phyloP scores from a whole-genome alignment of 805 yeast species.

The Spencermartinsiella europaea region DNA sequence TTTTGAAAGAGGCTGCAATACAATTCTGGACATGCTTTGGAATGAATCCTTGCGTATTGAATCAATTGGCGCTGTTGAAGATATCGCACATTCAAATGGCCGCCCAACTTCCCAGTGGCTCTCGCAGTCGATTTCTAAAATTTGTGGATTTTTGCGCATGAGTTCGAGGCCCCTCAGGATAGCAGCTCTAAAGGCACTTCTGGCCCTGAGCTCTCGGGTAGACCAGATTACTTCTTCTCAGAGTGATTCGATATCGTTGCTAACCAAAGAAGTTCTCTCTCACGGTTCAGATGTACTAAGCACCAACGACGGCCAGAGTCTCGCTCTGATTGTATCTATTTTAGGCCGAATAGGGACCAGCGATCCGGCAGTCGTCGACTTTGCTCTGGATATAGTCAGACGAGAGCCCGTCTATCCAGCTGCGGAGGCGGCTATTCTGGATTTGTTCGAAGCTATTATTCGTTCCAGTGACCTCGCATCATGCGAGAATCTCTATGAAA shows the following conservation, averaged over 20 bases:
- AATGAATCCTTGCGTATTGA: conserved; percentile 35
- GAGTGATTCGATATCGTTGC: conserved; percentile 7
- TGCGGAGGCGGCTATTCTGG: neutral
- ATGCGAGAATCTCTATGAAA: neutral
- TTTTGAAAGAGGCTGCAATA: conserved; percentile 28
- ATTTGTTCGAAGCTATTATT: neutral
- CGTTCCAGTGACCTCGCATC: neutral
- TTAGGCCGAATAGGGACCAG: neutral
- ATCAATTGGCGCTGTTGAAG: conserved; percentile 30
- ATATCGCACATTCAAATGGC: conserved; percentile 7
- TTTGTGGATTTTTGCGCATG: conserved; percentile 20
- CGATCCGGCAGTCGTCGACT: neutral
- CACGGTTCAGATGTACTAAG: conserved; percentile 2
- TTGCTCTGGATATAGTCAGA: neutral
- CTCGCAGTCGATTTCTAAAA: conserved; percentile 14
- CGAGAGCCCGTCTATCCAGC: neutral
- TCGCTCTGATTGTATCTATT: neutral
- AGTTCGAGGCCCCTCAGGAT: conserved; percentile 23
- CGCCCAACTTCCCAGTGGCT: conserved; percentile 21
- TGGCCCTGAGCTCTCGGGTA: neutral
- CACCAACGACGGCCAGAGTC: neutral
- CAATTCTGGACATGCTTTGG: conserved; percentile 32
- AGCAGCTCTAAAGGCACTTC: conserved; percentile 22
- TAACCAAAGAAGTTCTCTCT: conserved; percentile 2
- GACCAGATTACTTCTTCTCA: neutral